These are phyloP conservation scores for Violaceomyces palustris DNA, from an alignment of 1,284 basidiomycete species.

Conservation along the genomic window DNA sequence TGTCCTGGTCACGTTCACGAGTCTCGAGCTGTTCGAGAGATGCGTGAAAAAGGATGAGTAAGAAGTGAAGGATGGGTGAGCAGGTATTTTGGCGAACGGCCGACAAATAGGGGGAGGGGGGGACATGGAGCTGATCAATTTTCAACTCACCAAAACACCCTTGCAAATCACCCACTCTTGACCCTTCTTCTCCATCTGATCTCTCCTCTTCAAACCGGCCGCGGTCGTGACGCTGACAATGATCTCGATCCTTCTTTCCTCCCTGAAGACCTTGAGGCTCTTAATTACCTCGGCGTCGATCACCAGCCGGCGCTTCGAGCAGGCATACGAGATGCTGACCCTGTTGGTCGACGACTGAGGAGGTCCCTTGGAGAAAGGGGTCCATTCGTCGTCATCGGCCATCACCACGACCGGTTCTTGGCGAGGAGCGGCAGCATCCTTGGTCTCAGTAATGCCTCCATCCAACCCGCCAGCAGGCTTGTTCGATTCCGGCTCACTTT, in stretches of 20 bases:
- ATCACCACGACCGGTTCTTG: too few species aligned
- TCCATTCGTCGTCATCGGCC: slow-evolving; percentile 3
- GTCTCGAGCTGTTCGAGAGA: slow-evolving; percentile 19
- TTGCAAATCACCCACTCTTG: slow-evolving; percentile 59
- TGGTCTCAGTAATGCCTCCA: too few species aligned
- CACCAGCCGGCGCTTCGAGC: slow-evolving; percentile 75
- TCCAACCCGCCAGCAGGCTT: too few species aligned
- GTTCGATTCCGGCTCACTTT: too few species aligned
- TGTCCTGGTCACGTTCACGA: slow-evolving; percentile 16
- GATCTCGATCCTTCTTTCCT: slow-evolving; percentile 80
- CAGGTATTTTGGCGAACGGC: not conserved
- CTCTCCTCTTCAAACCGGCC: not conserved
- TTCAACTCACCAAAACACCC: slow-evolving; percentile 65
- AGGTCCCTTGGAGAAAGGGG: slow-evolving; percentile 19
- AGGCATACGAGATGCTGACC: slow-evolving; percentile 87
- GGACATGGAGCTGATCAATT: too few species aligned
- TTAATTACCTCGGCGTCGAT: slow-evolving; percentile 83
- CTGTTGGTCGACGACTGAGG: slow-evolving; percentile 55
- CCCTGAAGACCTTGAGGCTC: slow-evolving; percentile 71
- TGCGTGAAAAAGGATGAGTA: not conserved
- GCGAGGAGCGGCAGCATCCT: too few species aligned
- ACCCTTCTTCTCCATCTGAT: slow-evolving; percentile 58
- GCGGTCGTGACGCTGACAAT: slow-evolving; percentile 59
- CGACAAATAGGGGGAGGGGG: too few species aligned
- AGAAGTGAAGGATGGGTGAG: not conserved